These are phyloP conservation scores for Yamadazyma takamatsuzukensis DNA, from an alignment of 805 yeast genomes.

Conservation along the genomic window DNA sequence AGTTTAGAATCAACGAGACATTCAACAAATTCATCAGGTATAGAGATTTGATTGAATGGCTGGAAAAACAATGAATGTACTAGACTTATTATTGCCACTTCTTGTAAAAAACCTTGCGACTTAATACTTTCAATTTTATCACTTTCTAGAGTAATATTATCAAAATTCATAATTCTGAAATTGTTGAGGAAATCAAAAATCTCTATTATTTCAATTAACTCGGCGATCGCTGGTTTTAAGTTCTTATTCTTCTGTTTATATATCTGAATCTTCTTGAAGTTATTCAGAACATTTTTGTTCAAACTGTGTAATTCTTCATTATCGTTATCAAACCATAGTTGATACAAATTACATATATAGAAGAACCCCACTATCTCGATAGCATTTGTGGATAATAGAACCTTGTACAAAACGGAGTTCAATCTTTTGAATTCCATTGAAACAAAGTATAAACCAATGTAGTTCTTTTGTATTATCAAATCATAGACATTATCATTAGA, in stretches of 20 bases:
- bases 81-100: slow-evolving; percentile 3
- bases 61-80: slow-evolving; percentile 4
- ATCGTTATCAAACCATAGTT: slow-evolving; percentile 10
- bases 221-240: neutral
- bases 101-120: slow-evolving; percentile 7
- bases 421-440: slow-evolving; percentile 9
- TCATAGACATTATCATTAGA: no score
- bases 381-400: slow-evolving; percentile 4
- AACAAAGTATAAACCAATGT: slow-evolving; percentile 11
- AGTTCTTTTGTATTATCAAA: no score
- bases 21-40: neutral
- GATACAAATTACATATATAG: slow-evolving; percentile 8
- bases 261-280: slow-evolving; percentile 4
- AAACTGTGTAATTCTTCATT: neutral
- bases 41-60: slow-evolving; percentile 8
- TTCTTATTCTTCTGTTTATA: slow-evolving; percentile 1
- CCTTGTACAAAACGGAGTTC: slow-evolving; percentile 2
- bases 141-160: neutral
- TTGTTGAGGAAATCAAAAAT: slow-evolving; percentile 7
- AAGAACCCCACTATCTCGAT: slow-evolving; percentile 6
- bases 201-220: slow-evolving; percentile 5
- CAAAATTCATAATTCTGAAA: slow-evolving; percentile 2
- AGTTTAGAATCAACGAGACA: neutral
- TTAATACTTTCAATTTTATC: neutral
- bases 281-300: slow-evolving; percentile 2